Evolutionary conservation across 2,329 filamentous ascomycete species (phyloP), one percentile per base, ranked within the genome.

Genomic region (Periconia sp.): DNA sequence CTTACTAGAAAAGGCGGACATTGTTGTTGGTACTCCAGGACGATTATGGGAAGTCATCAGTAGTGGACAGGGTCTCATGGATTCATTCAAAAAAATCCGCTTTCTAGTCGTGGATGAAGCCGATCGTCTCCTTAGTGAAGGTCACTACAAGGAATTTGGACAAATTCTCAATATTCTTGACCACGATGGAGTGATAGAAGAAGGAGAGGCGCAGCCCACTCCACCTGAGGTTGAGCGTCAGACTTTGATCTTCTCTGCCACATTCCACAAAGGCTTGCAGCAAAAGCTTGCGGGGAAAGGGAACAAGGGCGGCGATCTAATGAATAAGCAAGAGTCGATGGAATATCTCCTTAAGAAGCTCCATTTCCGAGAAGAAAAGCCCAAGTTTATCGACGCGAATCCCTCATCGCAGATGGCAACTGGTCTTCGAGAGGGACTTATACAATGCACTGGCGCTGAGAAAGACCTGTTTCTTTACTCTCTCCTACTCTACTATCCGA

Each of bases 391-490:
- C 52, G 94, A 99, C 63, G 87, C 90, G 45, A 96, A 96, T 61
- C 94, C 94, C 0, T 77, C 87, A 0, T 87, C 85, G 7, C 91
- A 95, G 61, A 95, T 99, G 88, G 92, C 94, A 0, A 79, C 86
- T 13, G 83, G 85, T 2, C 77, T 99, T 5, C 89, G 87, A 51
- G 94, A 99, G 73, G 92, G 92, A 0, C 79, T 99, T 28, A 83
- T 99, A 21, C 91, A 97, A 72, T 99, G 94, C 62, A 87, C 84
- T 26, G 89, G 90, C 5, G 92, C 91, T 72, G 94, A 99, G 66
- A 99, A 99, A 82, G 94, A 99, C 69, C 83, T 99, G 8, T 97
- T 92, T 55, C 85, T 97, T 28, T 99, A 99, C 71, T 82, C 91
- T 0, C 78, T 96, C 7, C 79, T 97, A 0, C 79, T 96, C 2